Base-by-base conservation (phyloP, 257 asterid species). In the Leonotis leonurus region DNA sequence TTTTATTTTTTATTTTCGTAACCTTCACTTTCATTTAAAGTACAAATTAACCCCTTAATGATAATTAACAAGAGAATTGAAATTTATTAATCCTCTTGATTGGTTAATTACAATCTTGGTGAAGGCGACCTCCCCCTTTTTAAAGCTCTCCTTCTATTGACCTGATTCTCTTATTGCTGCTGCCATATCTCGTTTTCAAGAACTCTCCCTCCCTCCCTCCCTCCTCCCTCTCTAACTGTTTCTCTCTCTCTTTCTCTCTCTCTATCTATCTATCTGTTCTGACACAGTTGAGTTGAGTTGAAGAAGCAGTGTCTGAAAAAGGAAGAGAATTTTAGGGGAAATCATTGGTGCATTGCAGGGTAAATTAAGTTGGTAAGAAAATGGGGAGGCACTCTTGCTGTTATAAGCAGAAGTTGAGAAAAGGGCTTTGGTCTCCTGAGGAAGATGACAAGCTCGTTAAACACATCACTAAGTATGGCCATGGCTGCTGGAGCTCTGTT, bases 401-500 rank as follows among this genome's bases (percentile, higher is more conserved):
- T 45, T 87, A 77, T 69, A 88, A 91, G 68, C 96, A 88, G 86
- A 88, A 84, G 78, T 22, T 88, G 40, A 78, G 98, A 66, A 91
- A 91, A 81, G 98, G 98, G 16, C 91, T 90, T 22, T 90, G 98
- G 98, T 90, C 98, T 6, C 98, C 98, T 2, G 96, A 90, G 24
- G 98, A 90, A 85, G 98, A 90, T 75, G 98, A 88, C 56, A 88
- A 90, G n/a, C 96, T 90, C 36, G 76, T 84, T 6, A 81, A 84
- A 26, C 96, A 91, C 77, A 88, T 88, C 29, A 78, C 92, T 22
- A 86, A 78, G 45, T 79, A 63, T 63, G 98, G 98, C 54, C 96
- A 88, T 49, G 98, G 98, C 40, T 91, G 98, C 66, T 91, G 98
- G 98, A 91, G 98, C 50, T 91, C 98, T n/a, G 98, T 91, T 56